These are phyloP conservation scores for Amanita rimosa DNA, from an alignment of 768 basidiomycete genomes.

Conservation along the genomic window DNA sequence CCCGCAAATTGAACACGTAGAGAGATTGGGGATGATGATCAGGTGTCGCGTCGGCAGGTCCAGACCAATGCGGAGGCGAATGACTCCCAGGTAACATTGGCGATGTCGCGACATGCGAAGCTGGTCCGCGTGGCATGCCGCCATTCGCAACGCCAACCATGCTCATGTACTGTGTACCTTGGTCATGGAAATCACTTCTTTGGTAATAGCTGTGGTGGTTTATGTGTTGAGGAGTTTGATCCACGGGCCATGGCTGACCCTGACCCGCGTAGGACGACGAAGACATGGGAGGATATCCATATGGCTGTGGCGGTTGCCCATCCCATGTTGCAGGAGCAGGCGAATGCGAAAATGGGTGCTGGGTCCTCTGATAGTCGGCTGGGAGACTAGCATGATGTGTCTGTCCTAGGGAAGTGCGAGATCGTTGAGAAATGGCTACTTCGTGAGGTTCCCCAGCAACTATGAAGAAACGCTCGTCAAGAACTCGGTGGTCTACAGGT, in stretches of 20 bases:
- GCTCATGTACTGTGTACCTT: background rate
- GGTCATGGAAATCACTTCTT: background rate
- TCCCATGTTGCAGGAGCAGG: background rate
- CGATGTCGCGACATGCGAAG: background rate
- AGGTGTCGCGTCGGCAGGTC: background rate
- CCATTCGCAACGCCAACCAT: background rate
- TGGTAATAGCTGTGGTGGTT: background rate
- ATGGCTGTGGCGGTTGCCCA: background rate
- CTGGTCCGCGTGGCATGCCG: background rate
- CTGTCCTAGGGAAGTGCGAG: background rate
- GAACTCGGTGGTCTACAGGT: background rate
- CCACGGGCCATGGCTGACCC: background rate
- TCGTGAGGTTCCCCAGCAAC: background rate
- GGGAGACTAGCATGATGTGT: background rate
- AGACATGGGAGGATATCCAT: conserved; percentile 1
- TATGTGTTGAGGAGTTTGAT: background rate
- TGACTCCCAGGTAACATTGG: background rate
- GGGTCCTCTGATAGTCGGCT: background rate
- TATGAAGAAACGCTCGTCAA: background rate
- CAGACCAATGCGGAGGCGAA: background rate
- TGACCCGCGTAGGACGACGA: background rate
- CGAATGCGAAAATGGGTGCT: background rate
- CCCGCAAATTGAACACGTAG: conserved; percentile 11
- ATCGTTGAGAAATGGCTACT: conserved; percentile 2
- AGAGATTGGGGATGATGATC: background rate